Base-by-base conservation (phyloP, 2,329 filamentous ascomycete genomes). In the Penicillium sclerotigenum region DNA sequence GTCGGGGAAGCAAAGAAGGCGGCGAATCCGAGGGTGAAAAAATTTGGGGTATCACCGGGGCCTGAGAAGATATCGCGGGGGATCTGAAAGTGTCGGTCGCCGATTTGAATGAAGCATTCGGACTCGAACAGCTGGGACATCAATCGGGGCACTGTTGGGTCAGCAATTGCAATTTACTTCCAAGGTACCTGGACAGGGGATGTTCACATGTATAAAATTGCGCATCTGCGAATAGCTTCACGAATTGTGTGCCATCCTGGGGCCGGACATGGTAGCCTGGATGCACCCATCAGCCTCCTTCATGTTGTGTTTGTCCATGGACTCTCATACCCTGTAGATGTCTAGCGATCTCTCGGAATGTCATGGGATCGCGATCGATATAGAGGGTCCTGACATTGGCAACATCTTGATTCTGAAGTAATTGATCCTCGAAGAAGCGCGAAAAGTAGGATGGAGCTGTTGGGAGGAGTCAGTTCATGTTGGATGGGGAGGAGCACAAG, bases 391-490 rank as follows among this genome's bases (percentile, higher is more conserved):
- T 86, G 56, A 96, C 75, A 51, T 76, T 78, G 40, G 75, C 74
- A 53, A 83, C 83, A 54, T 81, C 81, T 38, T 40, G 34, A 47
- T 83, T 87, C 63, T 80, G 77, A 55, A 83, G 82, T 38, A 97
- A 75, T 75, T 97, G 92, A 66, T 90, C 89, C 64, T 87, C 82
- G 74, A 97, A 97, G 78, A 94, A 97, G 65, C 91, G 88, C 20
- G 93, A 96, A 76, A 97, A 97, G 74, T 97, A 97, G 47, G 92
- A 97, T 56, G 93, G 93, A 68, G 91, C 93, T 96, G 76, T 79
- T 78, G 71, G 73, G 26, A 22, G 14, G 75, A 69, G 77, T 70
- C 85, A 73, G 84, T 79, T 52, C 55, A 54, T 36, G 50, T 59
- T 28, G 47, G 29, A 5, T 6, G 16, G 20, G 47, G 6, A 8